phyloP scores from a whole-genome alignment of 192 early-diverging fungal species.

The Coemansia sp. region DNA sequence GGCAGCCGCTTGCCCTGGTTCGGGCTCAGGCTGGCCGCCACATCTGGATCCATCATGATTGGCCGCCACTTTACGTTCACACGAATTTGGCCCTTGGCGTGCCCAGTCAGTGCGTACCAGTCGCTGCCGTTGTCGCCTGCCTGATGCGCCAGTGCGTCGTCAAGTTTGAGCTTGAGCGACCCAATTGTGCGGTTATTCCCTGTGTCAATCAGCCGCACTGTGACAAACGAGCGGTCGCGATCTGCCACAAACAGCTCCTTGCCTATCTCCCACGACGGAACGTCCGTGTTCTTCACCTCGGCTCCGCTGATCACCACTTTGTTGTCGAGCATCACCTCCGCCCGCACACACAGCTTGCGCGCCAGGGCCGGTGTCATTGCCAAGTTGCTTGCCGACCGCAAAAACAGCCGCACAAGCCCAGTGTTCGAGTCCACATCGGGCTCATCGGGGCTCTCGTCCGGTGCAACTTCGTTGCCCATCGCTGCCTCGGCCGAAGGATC shows the following conservation, averaged over 20 bases:
- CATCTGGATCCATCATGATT: constrained; percentile 68
- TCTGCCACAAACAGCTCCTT: constrained; percentile 74
- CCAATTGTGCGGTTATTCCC: constrained; percentile 32
- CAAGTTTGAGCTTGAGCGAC: constrained; percentile 37
- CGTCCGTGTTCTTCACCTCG: constrained; percentile 68
- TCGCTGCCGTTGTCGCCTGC: constrained; percentile 54
- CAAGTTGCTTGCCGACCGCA: constrained; percentile 71
- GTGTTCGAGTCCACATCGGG: constrained; percentile 60
- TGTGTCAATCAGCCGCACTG: constrained; percentile 62
- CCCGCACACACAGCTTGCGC: constrained; percentile 57
- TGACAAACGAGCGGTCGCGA: constrained; percentile 59
- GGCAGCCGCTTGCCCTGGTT: constrained; percentile 41
- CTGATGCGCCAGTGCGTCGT: constrained; percentile 50
- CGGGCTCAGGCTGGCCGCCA: constrained; percentile 50
- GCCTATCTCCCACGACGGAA: constrained; percentile 77
- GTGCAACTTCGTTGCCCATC: constrained; percentile 14
- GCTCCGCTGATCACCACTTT: constrained; percentile 58
- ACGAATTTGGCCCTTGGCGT: constrained; percentile 56
- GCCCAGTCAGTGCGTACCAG: constrained; percentile 65
- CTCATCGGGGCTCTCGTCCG: constrained; percentile 49
- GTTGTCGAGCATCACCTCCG: constrained; percentile 60
- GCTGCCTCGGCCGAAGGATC: constrained; percentile 46
- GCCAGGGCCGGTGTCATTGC: constrained; percentile 40
- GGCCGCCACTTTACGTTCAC: constrained; percentile 80
- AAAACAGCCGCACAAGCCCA: constrained; percentile 69